phyloP scores from a whole-genome alignment of 208 protist species.

The Wallacemonas sp. region DNA sequence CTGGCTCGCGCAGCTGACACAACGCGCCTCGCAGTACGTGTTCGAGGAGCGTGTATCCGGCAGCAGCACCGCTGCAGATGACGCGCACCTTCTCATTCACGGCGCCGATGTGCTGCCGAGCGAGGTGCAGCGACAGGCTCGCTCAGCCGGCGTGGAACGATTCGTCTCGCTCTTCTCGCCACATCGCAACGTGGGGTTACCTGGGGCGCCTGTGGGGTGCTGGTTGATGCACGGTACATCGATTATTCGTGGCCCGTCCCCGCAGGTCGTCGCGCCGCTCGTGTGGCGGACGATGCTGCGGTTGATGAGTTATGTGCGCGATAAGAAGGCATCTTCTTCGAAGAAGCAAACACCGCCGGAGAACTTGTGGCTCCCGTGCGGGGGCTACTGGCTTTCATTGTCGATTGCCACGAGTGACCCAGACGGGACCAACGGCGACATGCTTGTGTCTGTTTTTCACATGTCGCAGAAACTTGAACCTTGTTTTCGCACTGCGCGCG shows the following conservation, averaged over 20 bases:
- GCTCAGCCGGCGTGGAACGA: background rate
- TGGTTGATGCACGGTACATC: conserved; percentile 8
- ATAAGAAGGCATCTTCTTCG: background rate
- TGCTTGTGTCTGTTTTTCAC: conserved; percentile 6
- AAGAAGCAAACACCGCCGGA: background rate
- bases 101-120: background rate
- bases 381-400: conserved; percentile 3
- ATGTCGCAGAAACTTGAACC: conserved; percentile 1
- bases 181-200: background rate
- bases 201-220: background rate
- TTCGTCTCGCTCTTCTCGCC: background rate
- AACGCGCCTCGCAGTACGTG: background rate
- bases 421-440: conserved; percentile 4
- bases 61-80: background rate
- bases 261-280: background rate
- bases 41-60: background rate
- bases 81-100: background rate
- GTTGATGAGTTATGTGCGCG: conserved; percentile 4
- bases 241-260: background rate
- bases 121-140: background rate
- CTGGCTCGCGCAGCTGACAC: background rate
- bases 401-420: conserved; percentile 3
- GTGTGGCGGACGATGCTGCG: conserved; percentile 4
- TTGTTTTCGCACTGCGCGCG: background rate
- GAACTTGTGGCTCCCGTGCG: conserved; percentile 7